Conservation (phyloP, 139 green algal species). For the Coelastrella sp. region DNA sequence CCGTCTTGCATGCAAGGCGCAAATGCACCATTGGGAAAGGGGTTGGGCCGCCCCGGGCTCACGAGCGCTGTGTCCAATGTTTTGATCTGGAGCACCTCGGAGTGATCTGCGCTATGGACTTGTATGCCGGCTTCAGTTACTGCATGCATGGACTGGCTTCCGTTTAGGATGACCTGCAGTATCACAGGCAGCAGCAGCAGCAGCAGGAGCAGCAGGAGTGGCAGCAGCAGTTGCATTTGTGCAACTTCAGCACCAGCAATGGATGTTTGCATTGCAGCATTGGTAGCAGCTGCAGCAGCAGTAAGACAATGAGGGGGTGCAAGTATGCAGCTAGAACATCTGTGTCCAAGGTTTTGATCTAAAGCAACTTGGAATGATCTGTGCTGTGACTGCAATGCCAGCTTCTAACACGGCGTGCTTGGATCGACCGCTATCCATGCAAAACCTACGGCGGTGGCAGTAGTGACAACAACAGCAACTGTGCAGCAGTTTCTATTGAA, state of each 20-base stretch:
- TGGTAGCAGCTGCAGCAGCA: too few relatives aligned
- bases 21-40: conserved; percentile 51
- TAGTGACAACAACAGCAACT: too few relatives aligned
- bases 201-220: not conserved
- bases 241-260: too few relatives aligned
- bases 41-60: conserved; percentile 58
- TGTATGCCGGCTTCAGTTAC: conserved; percentile 63
- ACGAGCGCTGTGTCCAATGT: conserved; percentile 65
- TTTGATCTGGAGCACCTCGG: conserved; percentile 50
- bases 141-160: conserved; percentile 70
- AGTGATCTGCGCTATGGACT: conserved; percentile 30
- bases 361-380: conserved; percentile 10
- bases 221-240: not conserved
- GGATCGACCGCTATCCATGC: too few relatives aligned
- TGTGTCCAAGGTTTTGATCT: conserved; percentile 62
- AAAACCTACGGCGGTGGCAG: too few relatives aligned
- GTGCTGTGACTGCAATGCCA: conserved; percentile 53
- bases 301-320: too few relatives aligned
- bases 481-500: too few relatives aligned
- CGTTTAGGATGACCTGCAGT: conserved; percentile 62
- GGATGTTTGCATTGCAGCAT: too few relatives aligned
- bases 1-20: conserved; percentile 64
- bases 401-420: conserved; percentile 70
- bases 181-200: not conserved
- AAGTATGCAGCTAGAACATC: not conserved